Evolutionary conservation across 2,329 filamentous ascomycete genomes (phyloP).

Genomic region (Pestalotiopsis sp.): DNA sequence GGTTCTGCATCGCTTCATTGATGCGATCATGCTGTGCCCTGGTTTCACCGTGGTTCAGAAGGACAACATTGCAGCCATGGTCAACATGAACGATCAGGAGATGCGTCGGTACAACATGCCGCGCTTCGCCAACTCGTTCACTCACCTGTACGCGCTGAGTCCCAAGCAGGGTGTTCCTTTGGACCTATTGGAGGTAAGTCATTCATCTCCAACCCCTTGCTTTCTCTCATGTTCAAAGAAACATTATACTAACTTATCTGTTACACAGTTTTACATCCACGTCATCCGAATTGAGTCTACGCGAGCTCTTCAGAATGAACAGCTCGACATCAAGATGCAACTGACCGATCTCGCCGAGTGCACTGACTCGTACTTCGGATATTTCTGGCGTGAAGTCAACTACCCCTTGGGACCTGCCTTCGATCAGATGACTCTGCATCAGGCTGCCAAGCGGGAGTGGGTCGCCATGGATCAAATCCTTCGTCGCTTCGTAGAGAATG

Average conservation of each 20-base stretch:
- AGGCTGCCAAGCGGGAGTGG: conserved; percentile 50
- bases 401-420: conserved; percentile 43
- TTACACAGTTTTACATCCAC: conserved; percentile 56
- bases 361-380: conserved; percentile 53
- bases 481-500: conserved; percentile 24
- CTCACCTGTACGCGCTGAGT: conserved; percentile 53
- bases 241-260: conserved; percentile 17
- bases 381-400: conserved; percentile 51
- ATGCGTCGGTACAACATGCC: conserved; percentile 49
- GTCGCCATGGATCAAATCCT: conserved; percentile 52
- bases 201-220: not conserved
- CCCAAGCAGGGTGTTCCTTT: conserved; percentile 49
- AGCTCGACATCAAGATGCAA: conserved; percentile 43
- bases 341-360: conserved; percentile 34
- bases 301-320: conserved; percentile 39
- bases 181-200: conserved; percentile 61
- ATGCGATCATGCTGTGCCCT: conserved; percentile 56
- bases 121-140: conserved; percentile 49
- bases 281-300: conserved; percentile 56
- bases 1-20: conserved; percentile 55
- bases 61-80: conserved; percentile 55
- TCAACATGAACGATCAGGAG: conserved; percentile 37
- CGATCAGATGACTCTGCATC: conserved; percentile 50
- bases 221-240: not conserved
- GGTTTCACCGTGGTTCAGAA: conserved; percentile 66